Percentiles rank a stretch among this genome's conserved stretches.
Evolutionary conservation across 306 rosid species (phyloP).

Genomic region (Quercus mongolica): DNA sequence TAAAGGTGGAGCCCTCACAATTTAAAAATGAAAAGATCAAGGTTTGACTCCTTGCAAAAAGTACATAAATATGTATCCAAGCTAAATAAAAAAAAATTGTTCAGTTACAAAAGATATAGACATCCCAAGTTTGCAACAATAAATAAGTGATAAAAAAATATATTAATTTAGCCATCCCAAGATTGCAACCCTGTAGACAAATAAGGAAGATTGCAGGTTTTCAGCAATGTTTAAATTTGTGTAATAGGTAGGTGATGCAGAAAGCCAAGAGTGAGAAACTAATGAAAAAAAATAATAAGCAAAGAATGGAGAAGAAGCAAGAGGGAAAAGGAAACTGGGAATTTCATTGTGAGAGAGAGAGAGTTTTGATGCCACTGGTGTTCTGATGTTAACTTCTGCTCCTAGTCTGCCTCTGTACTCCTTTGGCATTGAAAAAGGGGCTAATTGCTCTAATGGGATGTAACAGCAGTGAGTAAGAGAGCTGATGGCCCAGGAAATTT

Average conservation of each 20-base stretch:
- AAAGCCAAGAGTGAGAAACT: not conserved
- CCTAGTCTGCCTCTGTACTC: no score
- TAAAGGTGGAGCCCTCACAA: not conserved
- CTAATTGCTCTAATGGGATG: not conserved
- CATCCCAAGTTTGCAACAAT: not conserved
- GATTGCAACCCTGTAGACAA: not conserved
- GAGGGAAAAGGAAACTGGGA: not conserved
- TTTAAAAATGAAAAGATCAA: not conserved
- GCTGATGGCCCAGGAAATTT: not conserved
- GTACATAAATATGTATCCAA: not conserved
- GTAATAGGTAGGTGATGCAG: not conserved
- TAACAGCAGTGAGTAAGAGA: not conserved
- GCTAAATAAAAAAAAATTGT: not conserved
- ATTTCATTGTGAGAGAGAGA: not conserved
- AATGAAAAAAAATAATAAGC: not conserved
- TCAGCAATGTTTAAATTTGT: not conserved
- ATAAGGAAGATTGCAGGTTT: not conserved
- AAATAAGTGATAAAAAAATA: not conserved
- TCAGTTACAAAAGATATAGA: not conserved
- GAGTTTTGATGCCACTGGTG: not conserved
- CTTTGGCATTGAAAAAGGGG: not conserved
- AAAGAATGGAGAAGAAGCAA: not conserved
- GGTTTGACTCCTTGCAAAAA: not conserved
- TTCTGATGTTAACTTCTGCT: not conserved
- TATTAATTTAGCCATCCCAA: not conserved